Conservation (phyloP, 1,284 basidiomycete genomes). For the Austroboletus rostrupii region DNA sequence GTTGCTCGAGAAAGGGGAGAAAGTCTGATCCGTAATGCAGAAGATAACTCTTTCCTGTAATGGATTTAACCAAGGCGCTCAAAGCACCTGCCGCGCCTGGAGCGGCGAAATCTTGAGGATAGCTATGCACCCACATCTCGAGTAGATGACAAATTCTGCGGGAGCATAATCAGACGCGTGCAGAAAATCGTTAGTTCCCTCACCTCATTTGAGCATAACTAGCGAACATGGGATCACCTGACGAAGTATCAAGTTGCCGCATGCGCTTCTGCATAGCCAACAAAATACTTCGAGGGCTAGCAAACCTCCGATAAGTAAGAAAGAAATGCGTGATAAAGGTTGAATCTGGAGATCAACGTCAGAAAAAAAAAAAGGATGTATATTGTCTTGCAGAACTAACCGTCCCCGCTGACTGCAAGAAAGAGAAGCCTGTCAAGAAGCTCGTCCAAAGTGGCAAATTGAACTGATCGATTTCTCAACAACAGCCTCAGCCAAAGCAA, state of each 20-base stretch:
- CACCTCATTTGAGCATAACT: conserved; percentile 82
- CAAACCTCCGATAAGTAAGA: conserved; percentile 75
- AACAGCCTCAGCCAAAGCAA: conserved; percentile 14
- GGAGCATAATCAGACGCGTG: conserved; percentile 6
- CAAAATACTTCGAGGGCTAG: conserved; percentile 69
- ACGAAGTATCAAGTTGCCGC: conserved; percentile 66
- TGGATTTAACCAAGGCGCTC: conserved; percentile 68
- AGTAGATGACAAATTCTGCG: conserved; percentile 70
- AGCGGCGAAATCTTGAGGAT: conserved; percentile 73
- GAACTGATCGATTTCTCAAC: conserved; percentile 50
- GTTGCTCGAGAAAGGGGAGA: conserved; percentile 67
- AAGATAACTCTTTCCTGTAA: conserved; percentile 71
- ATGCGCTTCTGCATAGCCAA: conserved; percentile 82
- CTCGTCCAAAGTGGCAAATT: conserved; percentile 71
- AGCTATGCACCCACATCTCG: conserved; percentile 69
- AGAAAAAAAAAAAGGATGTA: conserved; percentile 9
- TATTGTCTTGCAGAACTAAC: conserved; percentile 36
- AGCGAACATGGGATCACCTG: conserved; percentile 77
- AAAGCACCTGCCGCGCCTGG: conserved; percentile 68
- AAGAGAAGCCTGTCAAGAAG: conserved; percentile 75
- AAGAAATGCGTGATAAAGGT: conserved; percentile 74
- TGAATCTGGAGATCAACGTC: conserved; percentile 47
- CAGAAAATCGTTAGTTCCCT: conserved; percentile 7
- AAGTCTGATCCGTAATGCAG: conserved; percentile 79
- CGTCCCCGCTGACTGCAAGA: conserved; percentile 71